These are phyloP conservation scores for Conoideocrella luteorostrata DNA, from an alignment of 2,329 filamentous ascomycete genomes.

Conservation along the genomic window DNA sequence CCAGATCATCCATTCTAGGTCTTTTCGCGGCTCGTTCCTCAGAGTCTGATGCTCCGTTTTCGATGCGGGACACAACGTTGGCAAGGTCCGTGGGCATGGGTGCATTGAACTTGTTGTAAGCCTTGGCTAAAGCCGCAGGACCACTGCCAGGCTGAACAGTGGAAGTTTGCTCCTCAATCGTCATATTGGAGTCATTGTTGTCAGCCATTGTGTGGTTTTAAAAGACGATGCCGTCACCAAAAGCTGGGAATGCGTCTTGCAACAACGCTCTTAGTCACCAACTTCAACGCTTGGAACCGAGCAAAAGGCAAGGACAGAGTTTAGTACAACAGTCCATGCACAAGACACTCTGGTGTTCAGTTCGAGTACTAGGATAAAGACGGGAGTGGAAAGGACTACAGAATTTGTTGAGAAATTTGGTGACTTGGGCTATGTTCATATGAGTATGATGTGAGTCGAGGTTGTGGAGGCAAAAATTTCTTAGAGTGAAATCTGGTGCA, in stretches of 20 bases:
- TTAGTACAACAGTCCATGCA: too few relatives aligned
- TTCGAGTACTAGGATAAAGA: too few relatives aligned
- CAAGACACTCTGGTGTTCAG: too few relatives aligned
- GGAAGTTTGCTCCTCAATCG: slow-evolving; percentile 12
- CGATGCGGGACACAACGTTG: neutral
- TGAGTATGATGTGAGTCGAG: neutral
- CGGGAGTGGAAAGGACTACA: too few relatives aligned
- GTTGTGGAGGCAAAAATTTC: slow-evolving; percentile 10
- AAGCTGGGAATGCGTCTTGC: too few relatives aligned
- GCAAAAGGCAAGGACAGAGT: too few relatives aligned
- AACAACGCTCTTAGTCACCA: too few relatives aligned
- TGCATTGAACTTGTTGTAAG: slow-evolving; percentile 4
- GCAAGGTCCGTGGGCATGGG: slow-evolving; percentile 9
- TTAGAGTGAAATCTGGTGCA: neutral
- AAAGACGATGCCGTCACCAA: neutral
- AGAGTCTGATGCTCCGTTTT: neutral
- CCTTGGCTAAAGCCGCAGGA: neutral
- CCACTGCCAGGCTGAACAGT: slow-evolving; percentile 7
- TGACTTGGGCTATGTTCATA: too few relatives aligned
- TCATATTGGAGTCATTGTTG: slow-evolving; percentile 17
- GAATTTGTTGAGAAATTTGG: too few relatives aligned
- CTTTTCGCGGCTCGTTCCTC: slow-evolving; percentile 50
- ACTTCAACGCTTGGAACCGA: too few relatives aligned
- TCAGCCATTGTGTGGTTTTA: slow-evolving; percentile 20
- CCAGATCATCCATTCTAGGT: slow-evolving; percentile 42